These are phyloP conservation scores for Mycena haematopus DNA, from an alignment of 768 basidiomycete genomes.

Conservation along the genomic window DNA sequence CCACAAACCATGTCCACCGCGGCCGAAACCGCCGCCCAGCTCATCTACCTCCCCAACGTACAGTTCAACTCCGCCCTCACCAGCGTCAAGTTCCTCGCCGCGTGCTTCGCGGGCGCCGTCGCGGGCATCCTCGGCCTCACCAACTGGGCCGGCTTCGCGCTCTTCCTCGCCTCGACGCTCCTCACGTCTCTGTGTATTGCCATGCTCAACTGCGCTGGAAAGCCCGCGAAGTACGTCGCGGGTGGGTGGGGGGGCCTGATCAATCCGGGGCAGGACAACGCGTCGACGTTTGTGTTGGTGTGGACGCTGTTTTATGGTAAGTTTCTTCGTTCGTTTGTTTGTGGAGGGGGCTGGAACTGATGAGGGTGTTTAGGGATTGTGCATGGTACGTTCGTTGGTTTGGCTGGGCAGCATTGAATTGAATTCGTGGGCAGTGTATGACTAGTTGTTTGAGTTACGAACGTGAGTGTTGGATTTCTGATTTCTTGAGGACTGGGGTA, in stretches of 20 bases:
- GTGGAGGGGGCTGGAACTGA: background rate
- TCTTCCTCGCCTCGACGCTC: constrained; percentile 74
- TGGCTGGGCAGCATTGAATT: background rate
- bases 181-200: constrained; percentile 71
- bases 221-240: constrained; percentile 65
- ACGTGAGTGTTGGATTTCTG: background rate
- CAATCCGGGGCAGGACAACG: constrained; percentile 89
- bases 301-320: constrained; percentile 95
- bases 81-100: constrained; percentile 79
- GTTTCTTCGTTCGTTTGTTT: constrained; percentile 34
- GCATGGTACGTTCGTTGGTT: constrained; percentile 44
- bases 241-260: constrained; percentile 72
- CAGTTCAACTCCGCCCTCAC: constrained; percentile 64
- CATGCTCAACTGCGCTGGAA: constrained; percentile 72
- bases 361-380: constrained; percentile 49
- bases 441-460: background rate
- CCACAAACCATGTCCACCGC: constrained; percentile 51
- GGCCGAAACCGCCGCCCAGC: constrained; percentile 60
- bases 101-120: constrained; percentile 86
- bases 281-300: constrained; percentile 88
- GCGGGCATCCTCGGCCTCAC: constrained; percentile 90
- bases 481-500: background rate
- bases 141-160: constrained; percentile 81
- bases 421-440: constrained; percentile 7
- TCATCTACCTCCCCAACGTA: constrained; percentile 71